Evolutionary conservation across 2,329 filamentous ascomycete species (phyloP).

Genomic region (Epichloe coenophiala): DNA sequence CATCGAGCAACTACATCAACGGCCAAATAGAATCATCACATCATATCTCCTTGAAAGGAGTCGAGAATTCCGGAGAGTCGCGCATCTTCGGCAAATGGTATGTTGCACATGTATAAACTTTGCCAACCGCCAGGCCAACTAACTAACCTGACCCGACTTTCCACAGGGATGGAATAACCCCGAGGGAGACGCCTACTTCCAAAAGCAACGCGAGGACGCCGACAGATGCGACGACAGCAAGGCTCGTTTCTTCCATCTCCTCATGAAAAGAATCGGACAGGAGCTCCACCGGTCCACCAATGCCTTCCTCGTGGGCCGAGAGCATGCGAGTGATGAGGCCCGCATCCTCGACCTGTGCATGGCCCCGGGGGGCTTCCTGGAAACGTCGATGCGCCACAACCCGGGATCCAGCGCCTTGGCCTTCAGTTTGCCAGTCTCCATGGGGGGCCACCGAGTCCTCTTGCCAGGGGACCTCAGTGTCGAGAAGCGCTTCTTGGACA

Average conservation of each 20-base stretch:
- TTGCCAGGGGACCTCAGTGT: slow-evolving; percentile 11
- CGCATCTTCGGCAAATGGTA: slow-evolving; percentile 3
- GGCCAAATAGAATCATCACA: neutral
- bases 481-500: slow-evolving; percentile 23
- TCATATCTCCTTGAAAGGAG: neutral
- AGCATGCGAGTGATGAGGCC: neutral
- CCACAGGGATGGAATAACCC: slow-evolving; percentile 31
- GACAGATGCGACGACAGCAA: neutral
- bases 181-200: slow-evolving; percentile 28
- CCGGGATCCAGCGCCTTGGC: slow-evolving; percentile 17
- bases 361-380: slow-evolving; percentile 40
- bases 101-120: neutral
- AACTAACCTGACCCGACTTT: neutral
- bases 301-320: slow-evolving; percentile 15
- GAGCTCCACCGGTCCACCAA: slow-evolving; percentile 24
- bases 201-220: slow-evolving; percentile 18
- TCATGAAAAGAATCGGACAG: slow-evolving; percentile 29
- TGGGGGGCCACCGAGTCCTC: slow-evolving; percentile 28
- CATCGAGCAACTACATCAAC: neutral
- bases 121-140: neutral
- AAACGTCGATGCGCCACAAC: slow-evolving; percentile 22
- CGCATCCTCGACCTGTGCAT: slow-evolving; percentile 40
- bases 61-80: neutral
- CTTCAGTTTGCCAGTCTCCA: slow-evolving; percentile 25
- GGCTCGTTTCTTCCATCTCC: slow-evolving; percentile 16